Conservation (phyloP, 2,329 filamentous ascomycete species). For the Phialophora macrospora region DNA sequence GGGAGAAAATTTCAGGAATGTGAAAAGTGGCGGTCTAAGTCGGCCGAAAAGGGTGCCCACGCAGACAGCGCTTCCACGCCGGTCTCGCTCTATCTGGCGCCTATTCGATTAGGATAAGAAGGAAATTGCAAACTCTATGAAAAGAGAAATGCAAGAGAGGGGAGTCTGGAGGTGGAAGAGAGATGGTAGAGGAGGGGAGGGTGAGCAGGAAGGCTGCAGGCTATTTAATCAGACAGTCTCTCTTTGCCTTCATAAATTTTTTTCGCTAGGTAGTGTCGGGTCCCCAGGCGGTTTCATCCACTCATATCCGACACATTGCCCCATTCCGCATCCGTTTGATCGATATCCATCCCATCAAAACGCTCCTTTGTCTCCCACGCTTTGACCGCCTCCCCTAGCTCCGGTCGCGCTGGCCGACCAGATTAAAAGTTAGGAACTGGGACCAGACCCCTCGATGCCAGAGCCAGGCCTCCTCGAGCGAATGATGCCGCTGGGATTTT, state of each 20-base stretch:
- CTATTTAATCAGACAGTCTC: slow-evolving; percentile 14
- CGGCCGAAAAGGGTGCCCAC: slow-evolving; percentile 26
- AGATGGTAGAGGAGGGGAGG: slow-evolving; percentile 25
- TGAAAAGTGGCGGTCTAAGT: slow-evolving; percentile 35
- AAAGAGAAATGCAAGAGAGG: slow-evolving; percentile 31
- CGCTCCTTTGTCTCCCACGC: slow-evolving; percentile 5
- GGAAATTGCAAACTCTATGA: slow-evolving; percentile 34
- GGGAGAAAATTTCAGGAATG: slow-evolving; percentile 45
- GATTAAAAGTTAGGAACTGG: slow-evolving; percentile 3
- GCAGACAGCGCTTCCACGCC: slow-evolving; percentile 33
- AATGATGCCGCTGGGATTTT: background rate
- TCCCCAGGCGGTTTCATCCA: slow-evolving; percentile 16
- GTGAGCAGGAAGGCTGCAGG: slow-evolving; percentile 18
- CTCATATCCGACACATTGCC: slow-evolving; percentile 15
- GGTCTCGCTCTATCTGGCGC: slow-evolving; percentile 34
- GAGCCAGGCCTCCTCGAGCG: slow-evolving; percentile 8
- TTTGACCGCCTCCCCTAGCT: slow-evolving; percentile 20
- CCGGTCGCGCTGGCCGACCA: slow-evolving; percentile 13
- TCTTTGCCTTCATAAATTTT: slow-evolving; percentile 18
- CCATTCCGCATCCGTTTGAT: slow-evolving; percentile 15
- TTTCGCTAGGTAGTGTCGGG: slow-evolving; percentile 15
- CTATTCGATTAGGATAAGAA: slow-evolving; percentile 29
- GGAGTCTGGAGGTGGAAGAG: slow-evolving; percentile 22
- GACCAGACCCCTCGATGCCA: slow-evolving; percentile 8
- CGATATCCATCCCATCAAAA: slow-evolving; percentile 18